phyloP scores from a whole-genome alignment of 257 asterid species.

The Forsythia suspensa region DNA sequence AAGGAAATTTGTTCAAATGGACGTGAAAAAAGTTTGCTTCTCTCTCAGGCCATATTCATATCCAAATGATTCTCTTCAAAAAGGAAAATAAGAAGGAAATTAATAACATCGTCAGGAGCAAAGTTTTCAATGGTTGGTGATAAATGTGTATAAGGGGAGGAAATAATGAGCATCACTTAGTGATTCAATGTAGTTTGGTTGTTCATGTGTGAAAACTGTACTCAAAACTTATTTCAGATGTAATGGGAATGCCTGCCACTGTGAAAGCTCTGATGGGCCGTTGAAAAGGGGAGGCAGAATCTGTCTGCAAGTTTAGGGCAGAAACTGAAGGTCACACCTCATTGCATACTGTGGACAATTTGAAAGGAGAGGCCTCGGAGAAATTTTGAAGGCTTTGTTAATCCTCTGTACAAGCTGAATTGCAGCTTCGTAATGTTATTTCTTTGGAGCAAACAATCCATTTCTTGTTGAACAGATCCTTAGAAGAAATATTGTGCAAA shows the following conservation, averaged over 20 bases:
- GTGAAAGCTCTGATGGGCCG: not conserved
- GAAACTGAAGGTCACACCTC: not conserved
- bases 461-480: not conserved
- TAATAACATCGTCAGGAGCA: not conserved
- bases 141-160: not conserved
- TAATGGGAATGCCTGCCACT: not conserved
- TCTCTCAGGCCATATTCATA: slow-evolving; percentile 3
- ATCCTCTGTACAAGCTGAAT: not conserved
- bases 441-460: not conserved
- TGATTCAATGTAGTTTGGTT: not conserved
- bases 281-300: not conserved
- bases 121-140: not conserved
- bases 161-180: not conserved
- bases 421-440: not conserved
- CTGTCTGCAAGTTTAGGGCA: not conserved
- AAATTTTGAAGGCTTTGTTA: not conserved
- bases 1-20: slow-evolving; percentile 4
- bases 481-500: not conserved
- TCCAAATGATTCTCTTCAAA: not conserved
- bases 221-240: not conserved
- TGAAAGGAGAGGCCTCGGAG: not conserved
- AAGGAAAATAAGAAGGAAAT: not conserved
- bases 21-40: not conserved
- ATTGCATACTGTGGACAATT: not conserved
- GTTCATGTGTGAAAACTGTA: not conserved